Percentiles rank a stretch among this genome's conserved stretches.
phyloP scores from a whole-genome alignment of 169 alveolate genomes.

The Cardiosporidium cionae region DNA sequence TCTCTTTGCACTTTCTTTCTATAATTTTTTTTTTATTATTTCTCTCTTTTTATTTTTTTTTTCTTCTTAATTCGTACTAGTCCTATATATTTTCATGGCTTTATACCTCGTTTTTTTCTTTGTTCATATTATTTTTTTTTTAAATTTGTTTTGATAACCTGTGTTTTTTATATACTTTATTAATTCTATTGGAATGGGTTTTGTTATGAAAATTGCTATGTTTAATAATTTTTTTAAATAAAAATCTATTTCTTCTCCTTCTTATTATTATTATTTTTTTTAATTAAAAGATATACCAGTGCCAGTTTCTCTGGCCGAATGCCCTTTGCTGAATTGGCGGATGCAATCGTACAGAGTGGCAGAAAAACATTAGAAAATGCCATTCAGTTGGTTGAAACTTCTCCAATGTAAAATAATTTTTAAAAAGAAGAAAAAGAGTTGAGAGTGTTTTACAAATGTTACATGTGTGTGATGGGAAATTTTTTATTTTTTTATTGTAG shows the following conservation, averaged over 20 bases:
- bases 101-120: background rate
- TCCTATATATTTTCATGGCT: background rate
- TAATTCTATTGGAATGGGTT: background rate
- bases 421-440: too few relatives aligned
- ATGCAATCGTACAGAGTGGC: conserved; percentile 91
- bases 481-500: background rate
- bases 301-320: conserved; percentile 91
- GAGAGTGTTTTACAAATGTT: too few relatives aligned
- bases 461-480: background rate
- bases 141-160: background rate
- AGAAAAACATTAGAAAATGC: conserved; percentile 84
- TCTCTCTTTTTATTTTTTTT: too few relatives aligned
- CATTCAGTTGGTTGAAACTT: conserved; percentile 66
- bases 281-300: conserved; percentile 80
- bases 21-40: too few relatives aligned
- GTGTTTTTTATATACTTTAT: background rate
- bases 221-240: too few relatives aligned
- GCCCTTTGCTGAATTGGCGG: conserved; percentile 93
- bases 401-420: conserved; percentile 14
- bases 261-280: background rate
- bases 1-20: background rate
- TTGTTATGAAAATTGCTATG: background rate
- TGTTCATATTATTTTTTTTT: background rate
- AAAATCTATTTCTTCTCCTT: too few relatives aligned
- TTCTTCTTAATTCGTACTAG: too few relatives aligned